Evolutionary conservation across 2,329 filamentous ascomycete species (phyloP), one percentile per base, ranked within the genome.

Genomic region (Epichloe gansuensis): DNA sequence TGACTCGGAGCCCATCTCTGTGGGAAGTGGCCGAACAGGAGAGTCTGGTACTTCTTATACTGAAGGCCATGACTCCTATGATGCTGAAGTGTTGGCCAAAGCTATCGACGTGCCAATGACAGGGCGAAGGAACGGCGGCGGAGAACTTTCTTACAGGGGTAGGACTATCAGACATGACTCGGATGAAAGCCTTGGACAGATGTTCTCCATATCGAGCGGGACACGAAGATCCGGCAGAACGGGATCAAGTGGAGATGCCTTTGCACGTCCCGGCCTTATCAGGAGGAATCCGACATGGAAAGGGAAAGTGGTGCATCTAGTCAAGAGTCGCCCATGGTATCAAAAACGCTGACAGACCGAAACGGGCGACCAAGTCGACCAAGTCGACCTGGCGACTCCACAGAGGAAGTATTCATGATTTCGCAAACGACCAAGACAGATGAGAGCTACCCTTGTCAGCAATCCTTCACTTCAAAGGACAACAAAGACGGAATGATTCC

Each of bases 41-140:
- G 58, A 60, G 41, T 72, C 73, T 5, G 72, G 75, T 6, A 70
- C 75, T 23, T 77, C 75, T 12, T 76, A 70, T 60, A 78, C 75
- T 1, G 80, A 83, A 57, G 81, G 81, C 0, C 83, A 84, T 59
- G 81, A 84, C 62, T 84, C 84, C 60, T 83, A 83, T 60, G 81
- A 80, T 59, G 68, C 80, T 31, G 79, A 80, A n/a, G 75, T 71
- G 31, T 64, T 76, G 52, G 67, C 68, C 48, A 69, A 69, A 45
- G 76, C 75, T 6, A 76, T 81, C 46, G 76, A 82, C 55, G 75
- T 81, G 48, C 76, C 74, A 8, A 58, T 63, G 8, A 62, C 72
- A 5, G 69, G 65, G 51, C 71, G 67, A 57, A 68, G 68, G 51
- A 54, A 71, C 50, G 69, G 64, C 12, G 69, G 58, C 3, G 65